phyloP scores from a whole-genome alignment of 345 rosid genomes.

The Chamaenerion angustifolium region DNA sequence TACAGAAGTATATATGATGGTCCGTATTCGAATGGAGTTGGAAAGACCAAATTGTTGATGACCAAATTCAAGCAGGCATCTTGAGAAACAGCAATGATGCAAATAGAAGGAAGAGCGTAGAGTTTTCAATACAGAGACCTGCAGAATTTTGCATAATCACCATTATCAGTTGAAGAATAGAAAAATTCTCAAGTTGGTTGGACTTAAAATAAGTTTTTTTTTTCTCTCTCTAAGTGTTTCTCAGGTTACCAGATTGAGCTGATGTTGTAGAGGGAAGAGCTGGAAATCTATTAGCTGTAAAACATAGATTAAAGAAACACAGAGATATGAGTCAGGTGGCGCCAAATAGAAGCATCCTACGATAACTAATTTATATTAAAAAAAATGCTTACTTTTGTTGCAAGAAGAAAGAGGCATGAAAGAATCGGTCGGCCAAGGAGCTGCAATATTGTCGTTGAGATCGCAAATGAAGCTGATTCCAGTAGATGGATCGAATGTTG shows the following conservation, averaged over 20 bases:
- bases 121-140: slow-evolving; percentile 10
- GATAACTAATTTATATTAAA: no score
- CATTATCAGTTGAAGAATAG: not conserved
- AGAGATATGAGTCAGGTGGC: no score
- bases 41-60: not conserved
- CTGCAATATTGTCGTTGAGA: slow-evolving; percentile 49
- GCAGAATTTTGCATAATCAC: not conserved
- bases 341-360: no score
- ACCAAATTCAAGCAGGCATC: slow-evolving; percentile 8
- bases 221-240: no score
- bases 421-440: slow-evolving; percentile 38
- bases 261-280: slow-evolving; percentile 37
- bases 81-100: slow-evolving; percentile 10
- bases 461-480: slow-evolving; percentile 52
- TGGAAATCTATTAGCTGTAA: slow-evolving; percentile 40
- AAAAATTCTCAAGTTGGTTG: not conserved
- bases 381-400: slow-evolving; percentile 30
- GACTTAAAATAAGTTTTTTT: no score
- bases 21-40: not conserved
- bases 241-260: slow-evolving; percentile 24
- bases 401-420: slow-evolving; percentile 23
- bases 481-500: slow-evolving; percentile 26
- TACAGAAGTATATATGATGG: no score
- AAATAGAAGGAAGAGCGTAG: slow-evolving; percentile 5
- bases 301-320: not conserved